Conservation (phyloP, 2,329 filamentous ascomycete genomes). For the Aspergillus luchuensis region DNA sequence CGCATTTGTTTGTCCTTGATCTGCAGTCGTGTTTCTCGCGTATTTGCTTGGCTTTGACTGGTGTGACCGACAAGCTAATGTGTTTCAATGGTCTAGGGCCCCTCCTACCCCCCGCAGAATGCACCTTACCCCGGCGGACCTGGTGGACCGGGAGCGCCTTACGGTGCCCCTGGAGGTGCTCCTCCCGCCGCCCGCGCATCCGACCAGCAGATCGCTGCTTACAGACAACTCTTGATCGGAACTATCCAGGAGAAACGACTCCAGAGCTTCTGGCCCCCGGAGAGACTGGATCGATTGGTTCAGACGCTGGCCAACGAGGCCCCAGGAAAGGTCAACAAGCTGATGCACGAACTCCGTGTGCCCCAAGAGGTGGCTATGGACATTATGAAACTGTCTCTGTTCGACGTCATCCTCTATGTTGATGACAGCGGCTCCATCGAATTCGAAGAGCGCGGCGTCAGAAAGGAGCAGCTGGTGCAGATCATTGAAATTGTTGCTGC, state of each 20-base stretch:
- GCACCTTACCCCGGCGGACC: conserved; percentile 34
- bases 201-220: conserved; percentile 55
- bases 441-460: conserved; percentile 67
- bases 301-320: conserved; percentile 36
- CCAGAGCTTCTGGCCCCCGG: conserved; percentile 60
- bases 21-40: conserved; percentile 11
- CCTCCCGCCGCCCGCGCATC: conserved; percentile 43
- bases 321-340: conserved; percentile 53
- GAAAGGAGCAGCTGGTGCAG: conserved; percentile 66
- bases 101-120: conserved; percentile 35
- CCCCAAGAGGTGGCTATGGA: conserved; percentile 63
- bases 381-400: conserved; percentile 63
- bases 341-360: conserved; percentile 60
- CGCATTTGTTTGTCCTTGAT: neutral
- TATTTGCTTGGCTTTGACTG: neutral
- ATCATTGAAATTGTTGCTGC: conserved; percentile 65
- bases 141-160: conserved; percentile 27
- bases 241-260: conserved; percentile 64
- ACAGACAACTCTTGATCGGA: conserved; percentile 58
- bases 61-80: neutral
- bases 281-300: conserved; percentile 43
- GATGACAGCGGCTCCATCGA: conserved; percentile 71
- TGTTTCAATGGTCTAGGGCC: conserved; percentile 17
- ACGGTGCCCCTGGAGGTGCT: conserved; percentile 32
- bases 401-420: conserved; percentile 65